Percentiles rank a stretch among this genome's conserved stretches.
Evolutionary conservation across 2,329 filamentous ascomycete genomes (phyloP).

Genomic region (Ophiostoma angusticollis): DNA sequence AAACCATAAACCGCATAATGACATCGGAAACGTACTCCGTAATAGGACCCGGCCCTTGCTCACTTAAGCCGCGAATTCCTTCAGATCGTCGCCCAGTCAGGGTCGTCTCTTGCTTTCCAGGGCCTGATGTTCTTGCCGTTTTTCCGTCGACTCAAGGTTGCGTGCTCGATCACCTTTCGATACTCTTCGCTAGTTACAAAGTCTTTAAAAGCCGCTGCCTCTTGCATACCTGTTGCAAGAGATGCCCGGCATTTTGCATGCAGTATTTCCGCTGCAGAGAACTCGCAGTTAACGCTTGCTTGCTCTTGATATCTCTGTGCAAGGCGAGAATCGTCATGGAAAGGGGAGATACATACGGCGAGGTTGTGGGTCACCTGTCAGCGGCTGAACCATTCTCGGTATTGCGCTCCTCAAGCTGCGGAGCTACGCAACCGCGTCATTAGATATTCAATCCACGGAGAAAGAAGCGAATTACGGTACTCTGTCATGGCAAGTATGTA

Average conservation of each 20-base stretch:
- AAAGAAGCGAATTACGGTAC: too few relatives aligned
- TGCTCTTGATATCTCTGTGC: too few relatives aligned
- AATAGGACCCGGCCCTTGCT: too few relatives aligned
- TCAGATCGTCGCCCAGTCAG: constrained; percentile 37
- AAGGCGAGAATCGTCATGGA: too few relatives aligned
- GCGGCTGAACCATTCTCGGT: constrained; percentile 37
- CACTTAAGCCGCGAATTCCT: too few relatives aligned
- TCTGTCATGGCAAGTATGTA: too few relatives aligned
- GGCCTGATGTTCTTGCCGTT: constrained; percentile 44
- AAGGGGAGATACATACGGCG: too few relatives aligned
- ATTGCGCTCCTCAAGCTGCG: constrained; percentile 35
- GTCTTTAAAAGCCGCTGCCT: constrained; percentile 39
- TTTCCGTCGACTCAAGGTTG: constrained; percentile 37
- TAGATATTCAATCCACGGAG: too few relatives aligned
- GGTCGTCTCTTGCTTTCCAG: constrained; percentile 46
- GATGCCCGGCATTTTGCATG: constrained; percentile 36
- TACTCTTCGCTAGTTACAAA: constrained; percentile 34
- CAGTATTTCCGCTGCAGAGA: constrained; percentile 34
- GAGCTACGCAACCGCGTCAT: constrained; percentile 29
- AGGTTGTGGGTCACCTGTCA: constrained; percentile 29
- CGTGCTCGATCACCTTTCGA: constrained; percentile 38
- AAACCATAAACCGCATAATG: too few relatives aligned
- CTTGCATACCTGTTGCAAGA: constrained; percentile 32
- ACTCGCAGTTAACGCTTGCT: neutral
- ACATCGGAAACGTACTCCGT: too few relatives aligned